Conservation (phyloP, 208 protist genomes). For the Leishmania aethiopica region DNA sequence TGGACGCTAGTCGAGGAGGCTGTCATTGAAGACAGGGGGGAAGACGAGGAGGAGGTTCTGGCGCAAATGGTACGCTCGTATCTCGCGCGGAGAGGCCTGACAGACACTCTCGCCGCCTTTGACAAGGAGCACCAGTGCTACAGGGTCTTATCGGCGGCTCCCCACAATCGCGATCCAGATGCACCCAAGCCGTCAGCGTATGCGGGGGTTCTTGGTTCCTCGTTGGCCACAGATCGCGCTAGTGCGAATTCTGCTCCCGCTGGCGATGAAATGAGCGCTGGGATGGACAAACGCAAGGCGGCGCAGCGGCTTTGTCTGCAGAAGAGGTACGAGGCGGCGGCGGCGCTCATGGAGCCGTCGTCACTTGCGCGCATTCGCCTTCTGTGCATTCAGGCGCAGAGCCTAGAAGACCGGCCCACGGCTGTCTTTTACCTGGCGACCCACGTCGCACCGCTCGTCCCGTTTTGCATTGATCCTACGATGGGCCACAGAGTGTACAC, state of each 20-base stretch:
- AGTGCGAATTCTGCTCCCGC: background rate
- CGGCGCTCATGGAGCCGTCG: constrained; percentile 43
- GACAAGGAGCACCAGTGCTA: constrained; percentile 28
- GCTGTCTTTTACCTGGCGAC: constrained; percentile 46
- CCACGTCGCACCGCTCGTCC: constrained; percentile 53
- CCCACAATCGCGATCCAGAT: too few species aligned
- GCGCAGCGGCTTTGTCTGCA: constrained; percentile 66
- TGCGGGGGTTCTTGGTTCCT: background rate
- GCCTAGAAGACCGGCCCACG: constrained; percentile 18
- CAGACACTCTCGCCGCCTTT: constrained; percentile 57
- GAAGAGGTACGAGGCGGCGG: constrained; percentile 46
- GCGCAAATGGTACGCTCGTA: constrained; percentile 68
- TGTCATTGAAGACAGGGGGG: constrained; percentile 57
- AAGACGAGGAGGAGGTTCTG: constrained; percentile 67
- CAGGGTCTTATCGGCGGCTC: background rate
- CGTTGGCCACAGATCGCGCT: background rate
- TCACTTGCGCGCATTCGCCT: constrained; percentile 60
- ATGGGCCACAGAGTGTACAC: constrained; percentile 41
- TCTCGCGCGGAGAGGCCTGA: constrained; percentile 58
- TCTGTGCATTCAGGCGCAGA: constrained; percentile 58
- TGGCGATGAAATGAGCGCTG: constrained; percentile 5
- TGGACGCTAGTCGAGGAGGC: constrained; percentile 77
- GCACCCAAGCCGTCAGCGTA: background rate
- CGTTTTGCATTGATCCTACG: constrained; percentile 33
- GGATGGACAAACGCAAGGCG: constrained; percentile 41